Base-by-base conservation (phyloP, 2,329 filamentous ascomycete species). In the Diaporthe citriasiana region DNA sequence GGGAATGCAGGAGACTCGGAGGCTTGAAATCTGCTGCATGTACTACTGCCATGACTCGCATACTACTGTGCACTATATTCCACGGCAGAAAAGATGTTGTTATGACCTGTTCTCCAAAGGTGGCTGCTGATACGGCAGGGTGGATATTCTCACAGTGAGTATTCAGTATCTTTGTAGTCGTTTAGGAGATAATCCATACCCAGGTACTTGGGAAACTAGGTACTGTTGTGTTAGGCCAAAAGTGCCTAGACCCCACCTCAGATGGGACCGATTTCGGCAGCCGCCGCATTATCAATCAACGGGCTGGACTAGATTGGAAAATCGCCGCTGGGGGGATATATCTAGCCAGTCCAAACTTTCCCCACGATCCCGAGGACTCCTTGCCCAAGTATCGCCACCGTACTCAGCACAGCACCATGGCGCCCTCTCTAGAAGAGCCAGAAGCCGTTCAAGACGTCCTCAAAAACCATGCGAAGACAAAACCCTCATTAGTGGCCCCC, bases 401-500 rank as follows among this genome's bases (percentile, higher is more conserved):
- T 8, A 30, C 70, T 22, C 30, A 59, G 9, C 53, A 80, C 30
- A 59, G 9, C 53, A 80, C 72, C 57, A 97, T 97, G 95, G 92
- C 94, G 71, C 94, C 95, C 25, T 95, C 93, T 33, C 86, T 97
- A 57, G 93, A 97, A 85, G 91, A 93, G 79, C 89, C 93, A 66
- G 89, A 89, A 71, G 82, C 88, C 51, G 87, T 92, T 69, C 87
- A 92, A 76, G 92, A 94, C 74, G 93, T 95, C 76, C 86, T 97
- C 78, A 87, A 91, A 78, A 93, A 94, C 80, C 93, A 94, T 10
- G 87, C 95, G 73, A 95, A 95, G 83, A 87, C 90, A 72, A 92
- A 94, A 69, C 95, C 96, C 1, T 89, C 94, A 76, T 93, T 99
- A 71, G 94, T 98, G 76, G 97, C 97, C 27, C 96, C 97, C 53